These are phyloP conservation scores for Pythium folliculosum DNA, from an alignment of 352 stramenopile genomes.

Conservation along the genomic window DNA sequence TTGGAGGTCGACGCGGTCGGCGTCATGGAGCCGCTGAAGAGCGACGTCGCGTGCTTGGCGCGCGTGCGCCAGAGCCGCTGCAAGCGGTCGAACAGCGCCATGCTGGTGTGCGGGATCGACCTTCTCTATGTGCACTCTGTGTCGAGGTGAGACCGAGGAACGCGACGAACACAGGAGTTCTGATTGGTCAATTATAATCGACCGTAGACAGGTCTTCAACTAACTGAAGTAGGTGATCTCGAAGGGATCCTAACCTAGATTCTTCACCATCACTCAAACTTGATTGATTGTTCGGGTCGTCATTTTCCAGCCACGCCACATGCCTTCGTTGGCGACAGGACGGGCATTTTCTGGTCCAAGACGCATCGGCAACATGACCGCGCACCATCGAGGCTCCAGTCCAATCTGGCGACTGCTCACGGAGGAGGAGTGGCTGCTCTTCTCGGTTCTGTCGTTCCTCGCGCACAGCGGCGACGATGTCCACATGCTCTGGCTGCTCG, in stretches of 20 bases:
- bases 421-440: neutral
- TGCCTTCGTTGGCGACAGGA: too few species aligned
- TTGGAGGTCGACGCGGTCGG: neutral
- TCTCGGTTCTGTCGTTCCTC: neutral
- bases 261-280: neutral
- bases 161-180: too few species aligned
- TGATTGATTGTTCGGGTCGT: too few species aligned
- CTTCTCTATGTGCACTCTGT: neutral
- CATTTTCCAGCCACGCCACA: too few species aligned
- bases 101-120: neutral
- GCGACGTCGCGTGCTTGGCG: conserved; percentile 13
- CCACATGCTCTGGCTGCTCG: neutral
- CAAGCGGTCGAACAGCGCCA: conserved; percentile 23
- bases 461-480: neutral
- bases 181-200: neutral
- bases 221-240: neutral
- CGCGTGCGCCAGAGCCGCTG: conserved; percentile 23
- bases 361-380: too few species aligned
- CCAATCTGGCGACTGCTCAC: neutral
- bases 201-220: neutral
- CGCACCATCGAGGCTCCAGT: too few species aligned
- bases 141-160: neutral
- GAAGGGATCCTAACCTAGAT: neutral
- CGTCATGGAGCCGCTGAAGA: conserved; percentile 2
- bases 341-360: too few species aligned